phyloP scores from a whole-genome alignment of 1,284 basidiomycete species.

The Rhodotorula sp. region DNA sequence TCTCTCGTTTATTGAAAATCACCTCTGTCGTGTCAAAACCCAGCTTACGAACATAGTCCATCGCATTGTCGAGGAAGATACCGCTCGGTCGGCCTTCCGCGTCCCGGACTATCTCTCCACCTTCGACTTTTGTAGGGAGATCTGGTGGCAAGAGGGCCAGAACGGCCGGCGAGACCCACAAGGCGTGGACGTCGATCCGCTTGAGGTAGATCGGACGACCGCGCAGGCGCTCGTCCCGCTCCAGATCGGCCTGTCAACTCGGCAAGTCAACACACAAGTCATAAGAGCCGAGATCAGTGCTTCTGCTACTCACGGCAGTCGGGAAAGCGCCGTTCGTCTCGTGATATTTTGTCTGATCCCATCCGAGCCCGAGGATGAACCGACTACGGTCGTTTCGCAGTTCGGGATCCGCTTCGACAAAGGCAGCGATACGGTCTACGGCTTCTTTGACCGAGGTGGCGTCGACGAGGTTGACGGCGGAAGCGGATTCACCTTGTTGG shows the following conservation, averaged over 20 bases:
- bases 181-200: constrained; percentile 77
- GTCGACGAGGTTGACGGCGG: constrained; percentile 59
- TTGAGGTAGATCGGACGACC: constrained; percentile 66
- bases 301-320: constrained; percentile 60
- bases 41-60: constrained; percentile 22
- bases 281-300: not conserved
- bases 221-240: constrained; percentile 62
- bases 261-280: not conserved
- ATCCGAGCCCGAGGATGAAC: constrained; percentile 85
- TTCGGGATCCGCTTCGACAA: constrained; percentile 61
- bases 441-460: constrained; percentile 66
- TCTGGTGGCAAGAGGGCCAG: constrained; percentile 59
- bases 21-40: not conserved
- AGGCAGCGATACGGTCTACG: constrained; percentile 61
- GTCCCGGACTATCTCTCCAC: constrained; percentile 72
- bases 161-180: constrained; percentile 72
- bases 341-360: constrained; percentile 75
- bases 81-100: constrained; percentile 67
- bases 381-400: constrained; percentile 54
- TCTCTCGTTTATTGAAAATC: fast-evolving
- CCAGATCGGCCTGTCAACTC: constrained; percentile 59
- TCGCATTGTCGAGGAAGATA: constrained; percentile 48
- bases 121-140: constrained; percentile 54
- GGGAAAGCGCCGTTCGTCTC: constrained; percentile 62
- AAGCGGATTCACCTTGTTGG: constrained; percentile 65